Evolutionary conservation across 768 basidiomycete genomes (phyloP).

Genomic region (Strobilomyces echinocephalus): DNA sequence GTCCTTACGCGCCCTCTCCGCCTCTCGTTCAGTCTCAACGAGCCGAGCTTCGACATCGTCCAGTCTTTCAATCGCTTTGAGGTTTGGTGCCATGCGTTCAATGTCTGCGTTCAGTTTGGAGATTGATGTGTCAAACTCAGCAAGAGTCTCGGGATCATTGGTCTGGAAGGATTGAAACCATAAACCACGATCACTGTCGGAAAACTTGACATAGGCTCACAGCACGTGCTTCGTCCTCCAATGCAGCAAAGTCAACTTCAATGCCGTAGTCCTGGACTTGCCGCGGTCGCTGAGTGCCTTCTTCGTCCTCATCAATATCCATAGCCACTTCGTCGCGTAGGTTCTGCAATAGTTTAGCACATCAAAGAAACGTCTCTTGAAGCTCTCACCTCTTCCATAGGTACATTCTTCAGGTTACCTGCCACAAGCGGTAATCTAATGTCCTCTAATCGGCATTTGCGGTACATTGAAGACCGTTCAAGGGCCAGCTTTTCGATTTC

Average conservation of each 20-base stretch:
- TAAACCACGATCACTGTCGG: not conserved
- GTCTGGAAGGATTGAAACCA: constrained; percentile 36
- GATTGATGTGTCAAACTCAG: constrained; percentile 71
- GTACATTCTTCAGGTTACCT: constrained; percentile 80
- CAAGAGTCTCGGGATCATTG: constrained; percentile 57
- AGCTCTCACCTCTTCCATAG: constrained; percentile 83
- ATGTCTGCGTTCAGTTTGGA: constrained; percentile 72
- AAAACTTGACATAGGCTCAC: constrained; percentile 33
- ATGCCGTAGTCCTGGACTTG: constrained; percentile 80
- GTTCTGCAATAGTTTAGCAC: constrained; percentile 44
- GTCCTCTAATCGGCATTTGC: constrained; percentile 91
- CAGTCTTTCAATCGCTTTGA: constrained; percentile 91
- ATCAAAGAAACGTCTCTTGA: not conserved
- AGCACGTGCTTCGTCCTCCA: constrained; percentile 72
- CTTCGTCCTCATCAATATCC: constrained; percentile 89
- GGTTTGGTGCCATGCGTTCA: constrained; percentile 90
- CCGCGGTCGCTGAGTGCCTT: constrained; percentile 69
- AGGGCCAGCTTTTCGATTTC: constrained; percentile 85
- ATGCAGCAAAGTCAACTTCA: constrained; percentile 74
- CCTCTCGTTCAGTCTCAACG: constrained; percentile 85
- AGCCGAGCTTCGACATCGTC: constrained; percentile 84
- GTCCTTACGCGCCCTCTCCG: constrained; percentile 86
- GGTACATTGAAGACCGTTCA: constrained; percentile 82
- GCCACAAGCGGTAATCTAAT: constrained; percentile 71
- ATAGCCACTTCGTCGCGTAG: constrained; percentile 82